These are phyloP conservation scores for Penicillium sp. DNA, from an alignment of 2,329 filamentous ascomycete genomes.

Conservation along the genomic window DNA sequence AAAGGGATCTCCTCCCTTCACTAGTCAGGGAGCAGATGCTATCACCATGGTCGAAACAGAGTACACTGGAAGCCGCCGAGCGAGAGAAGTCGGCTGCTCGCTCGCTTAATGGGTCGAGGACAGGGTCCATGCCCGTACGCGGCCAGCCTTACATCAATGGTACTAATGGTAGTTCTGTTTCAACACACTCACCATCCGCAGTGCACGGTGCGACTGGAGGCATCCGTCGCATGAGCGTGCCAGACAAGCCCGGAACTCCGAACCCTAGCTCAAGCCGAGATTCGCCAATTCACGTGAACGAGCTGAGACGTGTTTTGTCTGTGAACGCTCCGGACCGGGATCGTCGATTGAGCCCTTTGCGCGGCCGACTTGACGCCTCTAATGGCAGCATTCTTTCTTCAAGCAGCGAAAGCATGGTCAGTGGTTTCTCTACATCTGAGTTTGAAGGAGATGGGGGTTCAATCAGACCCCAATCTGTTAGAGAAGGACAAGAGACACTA, in stretches of 20 bases:
- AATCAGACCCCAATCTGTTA: constrained; percentile 33
- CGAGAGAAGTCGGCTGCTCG: constrained; percentile 70
- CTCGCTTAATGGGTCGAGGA: constrained; percentile 76
- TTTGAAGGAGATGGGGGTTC: constrained; percentile 34
- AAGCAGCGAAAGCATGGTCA: constrained; percentile 53
- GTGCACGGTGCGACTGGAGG: constrained; percentile 33
- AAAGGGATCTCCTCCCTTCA: constrained; percentile 65
- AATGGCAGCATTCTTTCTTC: constrained; percentile 42
- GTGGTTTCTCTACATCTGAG: constrained; percentile 44
- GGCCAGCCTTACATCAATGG: constrained; percentile 36
- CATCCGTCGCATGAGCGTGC: constrained; percentile 43
- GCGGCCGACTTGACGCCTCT: constrained; percentile 42
- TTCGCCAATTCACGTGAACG: constrained; percentile 54
- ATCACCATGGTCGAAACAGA: constrained; percentile 72
- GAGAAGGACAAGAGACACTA: constrained; percentile 25
- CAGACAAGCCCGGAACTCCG: constrained; percentile 41
- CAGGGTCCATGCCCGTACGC: constrained; percentile 56
- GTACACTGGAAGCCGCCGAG: constrained; percentile 71
- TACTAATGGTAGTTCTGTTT: constrained; percentile 37
- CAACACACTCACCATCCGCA: constrained; percentile 29
- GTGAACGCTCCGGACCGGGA: constrained; percentile 41
- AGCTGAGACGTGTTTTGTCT: constrained; percentile 54
- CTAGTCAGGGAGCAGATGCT: constrained; percentile 76
- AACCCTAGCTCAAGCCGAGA: constrained; percentile 47
- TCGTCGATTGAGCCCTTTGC: constrained; percentile 49